phyloP scores from a whole-genome alignment of 2,329 filamentous ascomycete genomes.

The Cadophora gregata region DNA sequence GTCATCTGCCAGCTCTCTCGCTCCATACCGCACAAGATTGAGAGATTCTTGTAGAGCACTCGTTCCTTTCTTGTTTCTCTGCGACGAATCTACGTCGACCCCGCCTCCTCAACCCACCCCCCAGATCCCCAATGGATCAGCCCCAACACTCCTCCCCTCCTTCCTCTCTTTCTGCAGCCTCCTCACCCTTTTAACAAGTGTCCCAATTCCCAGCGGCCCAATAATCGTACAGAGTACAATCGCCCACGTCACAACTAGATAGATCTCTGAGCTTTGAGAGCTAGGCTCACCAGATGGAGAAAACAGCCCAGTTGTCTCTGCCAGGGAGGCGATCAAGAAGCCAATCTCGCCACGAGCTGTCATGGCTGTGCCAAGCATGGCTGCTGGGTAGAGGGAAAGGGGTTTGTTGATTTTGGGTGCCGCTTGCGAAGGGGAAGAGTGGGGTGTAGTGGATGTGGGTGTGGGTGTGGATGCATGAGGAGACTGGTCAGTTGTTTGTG shows the following conservation, averaged over 20 bases:
- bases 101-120: not conserved
- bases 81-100: not conserved
- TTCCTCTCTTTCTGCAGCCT: conserved; percentile 5
- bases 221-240: conserved; percentile 60
- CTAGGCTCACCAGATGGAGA: conserved; percentile 12
- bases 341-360: conserved; percentile 81
- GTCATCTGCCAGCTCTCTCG: too few species aligned
- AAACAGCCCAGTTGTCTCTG: conserved; percentile 56
- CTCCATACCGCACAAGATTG: too few species aligned
- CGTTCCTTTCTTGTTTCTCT: not conserved
- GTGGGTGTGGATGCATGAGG: not conserved
- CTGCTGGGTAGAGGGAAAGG: conserved; percentile 68
- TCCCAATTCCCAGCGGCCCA: conserved; percentile 55
- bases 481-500: not conserved
- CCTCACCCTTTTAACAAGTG: conserved; percentile 44
- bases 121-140: conserved; percentile 8
- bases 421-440: not conserved
- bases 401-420: conserved; percentile 51
- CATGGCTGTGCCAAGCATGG: conserved; percentile 60
- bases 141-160: not conserved
- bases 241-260: conserved; percentile 61
- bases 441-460: not conserved
- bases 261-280: conserved; percentile 47
- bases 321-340: conserved; percentile 74
- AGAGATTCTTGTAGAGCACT: too few species aligned